Evolutionary conservation across 495 filamentous ascomycete species (phyloP).

Genomic region (Xylaria intraflava): DNA sequence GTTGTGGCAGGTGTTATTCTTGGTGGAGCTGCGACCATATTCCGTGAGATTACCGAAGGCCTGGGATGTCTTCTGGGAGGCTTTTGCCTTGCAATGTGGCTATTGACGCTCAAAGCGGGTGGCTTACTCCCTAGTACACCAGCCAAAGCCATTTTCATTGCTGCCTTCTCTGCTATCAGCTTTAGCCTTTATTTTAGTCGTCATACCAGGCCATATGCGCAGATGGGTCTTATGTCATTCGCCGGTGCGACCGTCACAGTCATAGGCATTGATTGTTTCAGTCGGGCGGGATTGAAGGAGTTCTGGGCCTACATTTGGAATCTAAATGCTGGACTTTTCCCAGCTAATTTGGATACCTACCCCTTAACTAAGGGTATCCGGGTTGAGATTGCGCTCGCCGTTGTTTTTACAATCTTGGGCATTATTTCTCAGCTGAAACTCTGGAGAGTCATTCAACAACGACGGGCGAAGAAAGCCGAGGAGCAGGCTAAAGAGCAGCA

Average conservation of each 20-base stretch:
- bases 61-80: slow-evolving; percentile 83
- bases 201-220: slow-evolving; percentile 67
- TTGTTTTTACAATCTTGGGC: slow-evolving; percentile 67
- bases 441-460: slow-evolving; percentile 79
- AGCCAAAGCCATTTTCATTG: slow-evolving; percentile 69
- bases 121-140: slow-evolving; percentile 58
- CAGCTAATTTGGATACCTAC: slow-evolving; percentile 66
- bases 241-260: slow-evolving; percentile 70
- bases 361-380: slow-evolving; percentile 80
- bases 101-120: slow-evolving; percentile 69
- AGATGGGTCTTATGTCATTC: slow-evolving; percentile 73
- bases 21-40: slow-evolving; percentile 68
- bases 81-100: slow-evolving; percentile 86
- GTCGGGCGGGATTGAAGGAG: slow-evolving; percentile 80
- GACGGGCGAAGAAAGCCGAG: slow-evolving; percentile 55
- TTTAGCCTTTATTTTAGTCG: slow-evolving; percentile 74
- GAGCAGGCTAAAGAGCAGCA: slow-evolving; percentile 50
- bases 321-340: slow-evolving; percentile 71
- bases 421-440: slow-evolving; percentile 78
- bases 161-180: slow-evolving; percentile 55
- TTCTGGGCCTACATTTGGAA: slow-evolving; percentile 95
- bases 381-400: slow-evolving; percentile 73
- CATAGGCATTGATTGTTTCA: slow-evolving; percentile 88
- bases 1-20: slow-evolving; percentile 69
- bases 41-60: slow-evolving; percentile 80